Percentiles rank a stretch among this genome's conserved stretches.
These are phyloP conservation scores for Candida sp. DNA, from an alignment of 1,139 yeast species.

Conservation along the genomic window DNA sequence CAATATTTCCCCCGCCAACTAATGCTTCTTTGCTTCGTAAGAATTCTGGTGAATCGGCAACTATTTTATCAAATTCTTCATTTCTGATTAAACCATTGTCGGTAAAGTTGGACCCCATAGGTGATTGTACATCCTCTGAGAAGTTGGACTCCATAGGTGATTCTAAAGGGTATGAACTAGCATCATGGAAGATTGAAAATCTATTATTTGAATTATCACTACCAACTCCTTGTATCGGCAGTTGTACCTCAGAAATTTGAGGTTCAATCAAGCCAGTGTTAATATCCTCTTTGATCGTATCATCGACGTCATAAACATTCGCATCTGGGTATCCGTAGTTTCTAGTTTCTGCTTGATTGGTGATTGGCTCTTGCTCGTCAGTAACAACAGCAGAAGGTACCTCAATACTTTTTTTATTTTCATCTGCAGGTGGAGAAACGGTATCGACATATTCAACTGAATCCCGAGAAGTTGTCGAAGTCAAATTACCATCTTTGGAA, in stretches of 20 bases:
- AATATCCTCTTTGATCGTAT: neutral
- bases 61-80: neutral
- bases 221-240: neutral
- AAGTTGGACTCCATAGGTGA: neutral
- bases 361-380: neutral
- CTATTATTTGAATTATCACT: neutral
- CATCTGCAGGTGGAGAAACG: neutral
- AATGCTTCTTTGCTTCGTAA: neutral
- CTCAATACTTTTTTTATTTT: neutral
- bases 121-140: neutral
- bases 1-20: neutral
- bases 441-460: neutral
- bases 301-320: neutral
- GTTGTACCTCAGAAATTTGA: neutral
- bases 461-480: neutral
- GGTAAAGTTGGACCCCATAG: neutral
- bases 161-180: neutral
- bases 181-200: neutral
- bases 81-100: neutral
- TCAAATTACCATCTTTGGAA: neutral
- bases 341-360: neutral
- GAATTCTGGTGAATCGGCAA: neutral
- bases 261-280: neutral
- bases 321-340: neutral
- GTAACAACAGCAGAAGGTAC: neutral